Conservation (phyloP, 1,139 yeast genomes). For the Yamadazyma dushanensis region DNA sequence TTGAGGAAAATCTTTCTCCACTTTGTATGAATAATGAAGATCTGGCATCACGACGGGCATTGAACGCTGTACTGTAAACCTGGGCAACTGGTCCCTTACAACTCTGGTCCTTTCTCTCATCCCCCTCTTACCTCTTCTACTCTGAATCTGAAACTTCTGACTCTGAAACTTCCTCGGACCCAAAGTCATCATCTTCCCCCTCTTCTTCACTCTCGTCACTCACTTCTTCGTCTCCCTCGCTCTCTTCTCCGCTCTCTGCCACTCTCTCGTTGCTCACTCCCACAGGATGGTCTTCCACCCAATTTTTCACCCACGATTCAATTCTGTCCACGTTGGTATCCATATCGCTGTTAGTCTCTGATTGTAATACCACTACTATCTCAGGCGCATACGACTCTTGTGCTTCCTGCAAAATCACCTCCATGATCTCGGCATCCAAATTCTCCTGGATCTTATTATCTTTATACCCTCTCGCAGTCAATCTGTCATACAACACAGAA, state of each 20-base stretch:
- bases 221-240: constrained; percentile 11
- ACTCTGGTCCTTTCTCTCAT: background rate
- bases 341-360: constrained; percentile 73
- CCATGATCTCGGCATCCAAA: constrained; percentile 96
- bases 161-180: constrained; percentile 4
- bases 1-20: constrained; percentile 23
- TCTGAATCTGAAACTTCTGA: constrained; percentile 1
- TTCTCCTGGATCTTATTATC: constrained; percentile 86
- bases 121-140: background rate
- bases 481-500: constrained; percentile 68
- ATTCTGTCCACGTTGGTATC: constrained; percentile 79
- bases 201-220: constrained; percentile 6
- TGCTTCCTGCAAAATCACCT: constrained; percentile 85
- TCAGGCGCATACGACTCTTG: constrained; percentile 75
- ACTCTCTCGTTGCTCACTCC: constrained; percentile 20
- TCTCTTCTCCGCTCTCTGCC: constrained; percentile 7
- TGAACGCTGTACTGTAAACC: too few relatives aligned
- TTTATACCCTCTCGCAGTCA: constrained; percentile 71
- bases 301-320: constrained; percentile 67
- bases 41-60: too few relatives aligned
- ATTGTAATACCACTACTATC: constrained; percentile 75
- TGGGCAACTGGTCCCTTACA: background rate
- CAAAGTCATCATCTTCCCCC: constrained; percentile 5
- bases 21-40: constrained; percentile 11
- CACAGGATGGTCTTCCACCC: constrained; percentile 54